Conservation (phyloP, 75 land plant genomes). For the Larix kaempferi region DNA sequence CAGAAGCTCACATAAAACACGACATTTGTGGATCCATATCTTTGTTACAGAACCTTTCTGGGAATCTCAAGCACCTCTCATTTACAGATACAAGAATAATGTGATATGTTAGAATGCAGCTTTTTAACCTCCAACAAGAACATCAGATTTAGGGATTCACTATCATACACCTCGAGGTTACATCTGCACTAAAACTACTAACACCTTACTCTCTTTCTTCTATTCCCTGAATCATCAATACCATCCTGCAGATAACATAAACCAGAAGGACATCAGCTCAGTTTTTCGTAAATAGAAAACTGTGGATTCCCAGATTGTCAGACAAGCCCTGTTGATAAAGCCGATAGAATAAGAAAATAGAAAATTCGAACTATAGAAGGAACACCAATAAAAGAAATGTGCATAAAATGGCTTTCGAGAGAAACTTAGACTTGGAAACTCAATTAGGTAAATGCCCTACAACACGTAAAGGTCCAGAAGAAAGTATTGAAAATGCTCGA, state of each 20-base stretch:
- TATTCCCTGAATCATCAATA: constrained; percentile 3
- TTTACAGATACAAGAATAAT: neutral
- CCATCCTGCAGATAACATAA: constrained; percentile 7
- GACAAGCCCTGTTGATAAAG: neutral
- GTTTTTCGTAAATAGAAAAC: neutral
- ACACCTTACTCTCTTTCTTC: constrained; percentile 6
- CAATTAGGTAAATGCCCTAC: neutral
- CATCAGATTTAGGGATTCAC: neutral
- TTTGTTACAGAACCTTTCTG: constrained; percentile 9
- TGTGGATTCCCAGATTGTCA: neutral
- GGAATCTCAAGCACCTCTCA: neutral
- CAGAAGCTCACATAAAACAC: constrained; percentile 4
- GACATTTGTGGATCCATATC: neutral
- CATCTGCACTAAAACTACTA: constrained; percentile 3
- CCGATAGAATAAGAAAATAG: neutral
- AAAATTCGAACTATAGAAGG: neutral
- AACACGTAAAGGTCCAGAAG: neutral
- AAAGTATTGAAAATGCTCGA: neutral
- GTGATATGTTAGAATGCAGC: too few relatives aligned
- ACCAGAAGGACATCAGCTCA: neutral
- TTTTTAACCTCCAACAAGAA: too few relatives aligned
- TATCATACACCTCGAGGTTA: constrained; percentile 10
- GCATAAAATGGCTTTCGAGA: neutral
- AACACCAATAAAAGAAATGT: neutral
- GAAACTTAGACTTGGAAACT: neutral